Evolutionary conservation across 352 stramenopile genomes (phyloP), one percentile per base, ranked within the genome.

Genomic region (Elongisporangium prolatum): DNA sequence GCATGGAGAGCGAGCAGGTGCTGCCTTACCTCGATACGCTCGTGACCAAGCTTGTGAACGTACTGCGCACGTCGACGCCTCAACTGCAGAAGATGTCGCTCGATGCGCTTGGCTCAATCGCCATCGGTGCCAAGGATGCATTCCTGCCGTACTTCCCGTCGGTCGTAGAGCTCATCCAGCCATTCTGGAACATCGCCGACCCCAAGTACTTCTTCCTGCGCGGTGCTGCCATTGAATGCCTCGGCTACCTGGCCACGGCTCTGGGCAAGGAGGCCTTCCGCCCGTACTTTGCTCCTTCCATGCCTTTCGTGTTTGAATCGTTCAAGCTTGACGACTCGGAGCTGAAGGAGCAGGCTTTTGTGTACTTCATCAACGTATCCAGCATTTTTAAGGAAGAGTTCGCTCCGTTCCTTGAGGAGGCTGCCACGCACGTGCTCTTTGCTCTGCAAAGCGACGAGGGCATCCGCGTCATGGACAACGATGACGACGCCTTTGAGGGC

Each of bases 311-410:
- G 17, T 93, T 97, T 60, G 86, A 97, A 55, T 96, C 92, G 47
- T 88, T 99, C 44, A 82, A 85, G 34, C 79, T 98, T 18, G 88
- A 98, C 49, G 95, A 95, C 62, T 98, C 91, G 20, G 95, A 99
- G 72, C 85, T 99, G 47, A 97, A 98, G 71, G 97, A 99, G 68
- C 98, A 98, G 74, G 91, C 91, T 28, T 99, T 98, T 71, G 95
- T 97, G 20, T 98, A 98, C 63, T 98, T 99, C 72, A 98, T 98
- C 50, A 99, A 99, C 70, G 74, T 98, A 51, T 92, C 95, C 57
- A 99, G 98, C 67, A 96, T 98, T 25, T 98, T 98, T 89, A 98
- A 97, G 72, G 88, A 97, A 57, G 95, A 98, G 74, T 99, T 99
- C 71, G 79, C 84, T 34, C 95, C 91, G 24, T 98, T 97, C 63